Base-by-base conservation (phyloP, 352 stramenopile genomes). In the Globisporangium echinulatum region DNA sequence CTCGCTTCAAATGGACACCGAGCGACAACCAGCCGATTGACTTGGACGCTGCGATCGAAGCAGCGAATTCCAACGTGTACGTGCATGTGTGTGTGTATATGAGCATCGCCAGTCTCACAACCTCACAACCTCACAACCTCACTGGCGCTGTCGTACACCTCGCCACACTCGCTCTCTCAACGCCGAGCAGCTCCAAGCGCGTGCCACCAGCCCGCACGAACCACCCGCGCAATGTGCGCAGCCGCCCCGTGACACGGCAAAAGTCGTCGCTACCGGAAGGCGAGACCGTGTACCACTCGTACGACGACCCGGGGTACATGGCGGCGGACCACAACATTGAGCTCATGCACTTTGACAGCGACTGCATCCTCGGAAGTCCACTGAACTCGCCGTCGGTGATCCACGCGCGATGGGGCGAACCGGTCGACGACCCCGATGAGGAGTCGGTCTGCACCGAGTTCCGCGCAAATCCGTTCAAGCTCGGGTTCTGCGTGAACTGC, bases 401-500 rank as follows among this genome's bases (percentile, higher is more conserved):
- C 53, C 83, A 95, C 63, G 85, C 85, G 33, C 85, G 85, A 7
- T 95, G 85, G 85, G 85, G 85, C 4, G 85, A 95, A 52, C 79
- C 81, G 0, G 81, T 87, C 47, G 82, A 92, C 57, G 85, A 92
- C 55, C 83, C 83, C 5, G 85, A 95, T 56, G 82, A 95, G 66
- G 81, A 89, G 52, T 82, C 77, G 42, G 62, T 92, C 55, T 95
- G 85, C 55, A 81, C 72, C 2, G 85, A 95, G n/a, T 95, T 86
- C 60, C 46, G 70, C 19, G 77, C 83, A 0, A 95, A 95, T 57
- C 82, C 85, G 38, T 95, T 95, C 63, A 91, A 91, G 63, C 64
- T 92, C 19, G 85, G 85, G 6, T 95, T 93, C 61, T 95, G 85
- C 65, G 82, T 95, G 61, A 95, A 95, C 68, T 95, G 85, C 68